Conservation (phyloP, 805 yeast species). For the Candida sithepensis region DNA sequence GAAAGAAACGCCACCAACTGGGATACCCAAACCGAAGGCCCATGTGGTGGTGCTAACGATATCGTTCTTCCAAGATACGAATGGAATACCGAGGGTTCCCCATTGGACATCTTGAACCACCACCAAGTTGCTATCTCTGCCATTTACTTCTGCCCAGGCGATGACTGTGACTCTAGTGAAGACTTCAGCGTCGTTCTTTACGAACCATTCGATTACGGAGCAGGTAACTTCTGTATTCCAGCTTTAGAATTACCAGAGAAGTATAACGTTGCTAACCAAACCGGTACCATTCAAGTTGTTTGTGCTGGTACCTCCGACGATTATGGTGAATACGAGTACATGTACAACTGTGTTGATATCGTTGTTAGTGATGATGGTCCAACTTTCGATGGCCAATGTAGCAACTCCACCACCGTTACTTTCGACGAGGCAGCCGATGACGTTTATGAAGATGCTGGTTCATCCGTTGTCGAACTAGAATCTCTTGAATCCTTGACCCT, state of each 20-base stretch:
- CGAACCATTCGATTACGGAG: constrained; percentile 21
- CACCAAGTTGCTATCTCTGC: constrained; percentile 25
- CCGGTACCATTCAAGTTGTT: constrained; percentile 29
- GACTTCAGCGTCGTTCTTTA: constrained; percentile 23
- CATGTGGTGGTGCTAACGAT: constrained; percentile 30
- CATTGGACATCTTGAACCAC: constrained; percentile 22
- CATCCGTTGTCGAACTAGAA: constrained; percentile 5
- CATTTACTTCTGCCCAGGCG: constrained; percentile 25
- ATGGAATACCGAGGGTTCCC: constrained; percentile 32
- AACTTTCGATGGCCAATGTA: constrained; percentile 25
- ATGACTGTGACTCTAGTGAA: constrained; percentile 18
- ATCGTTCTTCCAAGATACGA: constrained; percentile 26
- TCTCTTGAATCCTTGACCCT: constrained; percentile 2
- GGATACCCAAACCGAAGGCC: constrained; percentile 26
- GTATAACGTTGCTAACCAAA: constrained; percentile 17
- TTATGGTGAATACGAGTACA: constrained; percentile 18
- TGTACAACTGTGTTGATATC: constrained; percentile 31
- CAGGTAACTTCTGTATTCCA: constrained; percentile 29
- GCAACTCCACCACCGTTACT: constrained; percentile 19
- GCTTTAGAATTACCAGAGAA: constrained; percentile 24
- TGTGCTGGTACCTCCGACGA: constrained; percentile 17
- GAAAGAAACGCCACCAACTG: constrained; percentile 31
- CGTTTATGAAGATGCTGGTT: not conserved
- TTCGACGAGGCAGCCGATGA: constrained; percentile 8
- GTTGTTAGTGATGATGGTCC: constrained; percentile 25